Conservation (phyloP, 345 rosid genomes). For the Cardamine resedifolia region DNA sequence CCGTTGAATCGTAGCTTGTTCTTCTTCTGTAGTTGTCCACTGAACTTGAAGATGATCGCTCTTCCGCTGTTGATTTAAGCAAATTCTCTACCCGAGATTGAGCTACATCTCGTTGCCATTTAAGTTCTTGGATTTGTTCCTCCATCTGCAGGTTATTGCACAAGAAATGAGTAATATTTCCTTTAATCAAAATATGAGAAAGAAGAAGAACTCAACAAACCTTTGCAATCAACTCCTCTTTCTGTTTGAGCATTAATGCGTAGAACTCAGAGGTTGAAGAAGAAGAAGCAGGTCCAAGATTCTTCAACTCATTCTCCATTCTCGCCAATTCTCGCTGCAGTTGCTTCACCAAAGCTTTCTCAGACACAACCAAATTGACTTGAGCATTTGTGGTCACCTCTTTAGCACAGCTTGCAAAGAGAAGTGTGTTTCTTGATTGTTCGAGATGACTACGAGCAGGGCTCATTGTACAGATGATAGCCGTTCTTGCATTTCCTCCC, state of each 20-base stretch:
- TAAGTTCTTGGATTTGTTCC: slow-evolving; percentile 67
- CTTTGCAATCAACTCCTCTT: slow-evolving; percentile 61
- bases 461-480: slow-evolving; percentile 87
- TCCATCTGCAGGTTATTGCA: slow-evolving; percentile 55
- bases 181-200: neutral
- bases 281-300: slow-evolving; percentile 46
- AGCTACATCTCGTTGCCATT: slow-evolving; percentile 70
- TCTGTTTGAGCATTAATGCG: slow-evolving; percentile 53
- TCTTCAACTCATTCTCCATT: slow-evolving; percentile 66
- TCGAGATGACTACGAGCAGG: slow-evolving; percentile 77
- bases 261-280: slow-evolving; percentile 41
- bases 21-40: slow-evolving; percentile 35
- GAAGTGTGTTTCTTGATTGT: slow-evolving; percentile 86
- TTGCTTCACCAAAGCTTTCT: slow-evolving; percentile 85
- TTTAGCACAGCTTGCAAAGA: slow-evolving; percentile 89
- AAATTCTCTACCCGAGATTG: slow-evolving; percentile 59
- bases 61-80: slow-evolving; percentile 50
- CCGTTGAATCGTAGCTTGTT: slow-evolving; percentile 27
- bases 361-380: slow-evolving; percentile 78
- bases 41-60: slow-evolving; percentile 38
- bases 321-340: slow-evolving; percentile 67
- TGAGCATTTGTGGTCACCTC: slow-evolving; percentile 83
- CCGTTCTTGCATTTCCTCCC: slow-evolving; percentile 93
- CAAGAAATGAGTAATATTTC: slow-evolving; percentile 2
- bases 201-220: slow-evolving; percentile 30